phyloP scores from a whole-genome alignment of 2,329 filamentous ascomycete genomes.

The Fusarium humuli region DNA sequence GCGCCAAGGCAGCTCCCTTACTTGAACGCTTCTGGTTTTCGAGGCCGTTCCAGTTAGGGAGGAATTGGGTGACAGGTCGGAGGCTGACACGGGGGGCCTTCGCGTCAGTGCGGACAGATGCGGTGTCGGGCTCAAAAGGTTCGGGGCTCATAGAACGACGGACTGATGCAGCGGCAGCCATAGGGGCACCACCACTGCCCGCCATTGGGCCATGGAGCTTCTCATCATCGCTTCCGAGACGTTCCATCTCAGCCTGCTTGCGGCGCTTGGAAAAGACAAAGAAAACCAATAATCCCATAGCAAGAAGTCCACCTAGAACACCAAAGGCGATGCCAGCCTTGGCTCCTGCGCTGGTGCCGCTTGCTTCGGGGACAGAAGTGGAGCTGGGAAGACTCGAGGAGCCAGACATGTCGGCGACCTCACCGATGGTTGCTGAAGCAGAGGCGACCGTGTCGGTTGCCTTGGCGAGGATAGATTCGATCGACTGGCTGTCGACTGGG shows the following conservation, averaged over 20 bases:
- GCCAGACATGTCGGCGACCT: slow-evolving; percentile 34
- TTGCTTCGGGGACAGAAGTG: slow-evolving; percentile 37
- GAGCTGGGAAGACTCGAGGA: slow-evolving; percentile 35
- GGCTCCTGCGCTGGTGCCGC: slow-evolving; percentile 51
- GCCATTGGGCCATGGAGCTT: slow-evolving; percentile 63
- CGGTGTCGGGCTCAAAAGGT: slow-evolving; percentile 19
- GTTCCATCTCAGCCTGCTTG: slow-evolving; percentile 68
- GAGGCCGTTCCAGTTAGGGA: slow-evolving; percentile 67
- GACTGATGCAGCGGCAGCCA: slow-evolving; percentile 15
- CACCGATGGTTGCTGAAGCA: slow-evolving; percentile 25
- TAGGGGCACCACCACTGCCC: slow-evolving; percentile 45
- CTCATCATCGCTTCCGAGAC: slow-evolving; percentile 70
- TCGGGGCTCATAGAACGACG: slow-evolving; percentile 31
- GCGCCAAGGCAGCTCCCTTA: slow-evolving; percentile 59
- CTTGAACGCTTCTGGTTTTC: slow-evolving; percentile 66
- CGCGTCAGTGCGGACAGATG: slow-evolving; percentile 54
- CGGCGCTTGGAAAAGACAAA: slow-evolving; percentile 77
- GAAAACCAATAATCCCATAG: slow-evolving; percentile 75
- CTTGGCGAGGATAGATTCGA: slow-evolving; percentile 49
- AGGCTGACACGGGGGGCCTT: slow-evolving; percentile 85
- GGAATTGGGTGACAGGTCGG: slow-evolving; percentile 85
- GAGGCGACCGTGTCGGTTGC: slow-evolving; percentile 39
- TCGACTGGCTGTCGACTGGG: slow-evolving; percentile 42
- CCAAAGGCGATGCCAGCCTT: slow-evolving; percentile 91
- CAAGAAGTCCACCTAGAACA: slow-evolving; percentile 75